phyloP scores from a whole-genome alignment of 1,139 yeast genomes.

The Pichia sp. region DNA sequence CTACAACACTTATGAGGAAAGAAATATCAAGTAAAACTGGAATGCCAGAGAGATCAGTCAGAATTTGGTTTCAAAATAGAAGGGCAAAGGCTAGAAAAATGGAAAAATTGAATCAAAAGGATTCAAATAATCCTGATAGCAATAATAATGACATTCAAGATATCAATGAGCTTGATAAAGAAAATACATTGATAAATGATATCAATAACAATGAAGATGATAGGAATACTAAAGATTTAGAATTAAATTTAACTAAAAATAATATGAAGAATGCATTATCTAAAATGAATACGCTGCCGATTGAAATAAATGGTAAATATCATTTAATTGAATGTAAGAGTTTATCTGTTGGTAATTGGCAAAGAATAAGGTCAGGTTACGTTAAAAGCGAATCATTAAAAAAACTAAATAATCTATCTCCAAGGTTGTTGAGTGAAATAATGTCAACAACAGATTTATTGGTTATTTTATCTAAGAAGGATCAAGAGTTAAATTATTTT shows the following conservation, averaged over 20 bases:
- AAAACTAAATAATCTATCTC: constrained; percentile 56
- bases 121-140: background rate
- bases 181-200: no score
- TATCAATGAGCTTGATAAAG: no score
- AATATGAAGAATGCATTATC: constrained; percentile 9
- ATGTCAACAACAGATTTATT: constrained; percentile 65
- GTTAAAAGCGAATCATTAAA: constrained; percentile 36
- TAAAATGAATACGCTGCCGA: constrained; percentile 32
- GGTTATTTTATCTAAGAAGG: constrained; percentile 61
- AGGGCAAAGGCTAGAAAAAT: constrained; percentile 71
- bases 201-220: background rate
- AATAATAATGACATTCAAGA: background rate
- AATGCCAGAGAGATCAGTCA: constrained; percentile 86
- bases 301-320: constrained; percentile 59
- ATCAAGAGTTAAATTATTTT: constrained; percentile 66
- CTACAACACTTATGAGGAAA: constrained; percentile 60
- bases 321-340: constrained; percentile 61
- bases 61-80: constrained; percentile 93
- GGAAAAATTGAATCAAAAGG: constrained; percentile 39
- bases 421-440: constrained; percentile 52
- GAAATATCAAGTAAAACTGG: constrained; percentile 69
- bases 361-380: constrained; percentile 61
- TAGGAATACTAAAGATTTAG: background rate
- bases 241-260: background rate
- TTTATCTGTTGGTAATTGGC: constrained; percentile 74